These are phyloP conservation scores for Aureobasidium subglaciale DNA, from an alignment of 2,329 filamentous ascomycete species.

Conservation along the genomic window DNA sequence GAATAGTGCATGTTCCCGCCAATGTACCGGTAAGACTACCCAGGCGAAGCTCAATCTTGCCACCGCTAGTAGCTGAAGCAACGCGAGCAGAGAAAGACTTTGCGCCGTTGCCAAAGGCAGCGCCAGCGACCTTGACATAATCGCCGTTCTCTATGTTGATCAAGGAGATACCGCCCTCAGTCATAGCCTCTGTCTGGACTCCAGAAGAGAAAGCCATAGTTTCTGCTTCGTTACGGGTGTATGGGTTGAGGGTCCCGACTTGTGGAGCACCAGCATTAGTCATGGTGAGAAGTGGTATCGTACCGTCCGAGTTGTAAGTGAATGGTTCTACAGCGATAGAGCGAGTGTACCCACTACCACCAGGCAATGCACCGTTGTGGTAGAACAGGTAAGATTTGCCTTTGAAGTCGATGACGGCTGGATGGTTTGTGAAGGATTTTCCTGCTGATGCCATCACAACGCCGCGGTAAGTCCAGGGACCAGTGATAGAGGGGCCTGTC, in stretches of 20 bases:
- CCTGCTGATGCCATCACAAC: constrained; percentile 12
- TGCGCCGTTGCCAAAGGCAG: background rate
- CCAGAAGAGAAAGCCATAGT: background rate
- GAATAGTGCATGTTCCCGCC: background rate
- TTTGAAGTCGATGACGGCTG: constrained; percentile 12
- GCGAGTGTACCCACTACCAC: constrained; percentile 10
- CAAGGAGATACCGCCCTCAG: background rate
- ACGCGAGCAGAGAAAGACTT: background rate
- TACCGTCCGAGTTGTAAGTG: background rate
- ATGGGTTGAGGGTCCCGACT: background rate
- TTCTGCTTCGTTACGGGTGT: background rate
- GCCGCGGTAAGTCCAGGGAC: constrained; percentile 16
- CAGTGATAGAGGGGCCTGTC: constrained; percentile 6
- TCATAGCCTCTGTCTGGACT: background rate
- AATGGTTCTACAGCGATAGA: constrained; percentile 11
- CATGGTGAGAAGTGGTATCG: background rate
- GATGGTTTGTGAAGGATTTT: constrained; percentile 11
- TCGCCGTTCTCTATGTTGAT: background rate
- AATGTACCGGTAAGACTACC: background rate
- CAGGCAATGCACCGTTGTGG: constrained; percentile 8
- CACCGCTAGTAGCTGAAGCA: background rate
- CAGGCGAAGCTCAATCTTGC: background rate
- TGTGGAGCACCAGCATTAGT: background rate
- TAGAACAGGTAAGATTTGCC: constrained; percentile 15
- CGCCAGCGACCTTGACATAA: background rate